Base-by-base conservation (phyloP, 768 basidiomycete genomes). In the Clitopilus passeckerianus region DNA sequence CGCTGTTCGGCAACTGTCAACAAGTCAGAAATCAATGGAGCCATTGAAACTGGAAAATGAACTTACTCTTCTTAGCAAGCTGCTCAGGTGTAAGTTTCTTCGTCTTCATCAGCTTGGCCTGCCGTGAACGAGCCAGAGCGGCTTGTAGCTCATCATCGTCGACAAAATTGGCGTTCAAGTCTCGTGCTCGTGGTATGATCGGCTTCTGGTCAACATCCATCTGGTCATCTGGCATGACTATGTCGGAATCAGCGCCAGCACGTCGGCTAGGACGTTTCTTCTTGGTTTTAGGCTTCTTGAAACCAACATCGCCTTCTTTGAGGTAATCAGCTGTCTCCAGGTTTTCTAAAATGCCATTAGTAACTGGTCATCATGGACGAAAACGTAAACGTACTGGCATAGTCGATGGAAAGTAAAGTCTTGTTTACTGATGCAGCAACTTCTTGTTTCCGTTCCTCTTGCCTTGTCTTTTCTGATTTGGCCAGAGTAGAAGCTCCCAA, bases 111-210 rank as follows among this genome's bases (percentile, higher is more conserved):
- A 93, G 77, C 65, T 91, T 92, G 54, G 89, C 89, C 66, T 90
- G 85, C 59, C 97, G 82, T 60, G 92, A 86, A 9, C 92, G 85
- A 34, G 96, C 89, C 60, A 98, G 79, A 24, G 91, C 93, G 43
- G 91, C 91, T 78, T 98, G 95, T 44, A 99, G 83, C 67, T 99
- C 97, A 72, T 99, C 97, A 72, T 99, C 97, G 74, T 98, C 97
- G 63, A 98, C 89, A 72, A 97, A 93, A 74, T 96, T 96, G 66
- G 81, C 79, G 70, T 95, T 86, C 56, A 93, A 79, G 70, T 94
- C 85, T 66, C 89, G 81, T 63, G 78, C 77, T 64, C 87, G 80
- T 60, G 87, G 84, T 24, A 86, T 74, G 59, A 84, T 76, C n/a
- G 89, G 84, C 65, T 83, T 86, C 65, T 82, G 75, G 67, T 97